A percentile compares a stretch with the other conserved stretches of the same genome.
Conservation (phyloP, 2,329 filamentous ascomycete species). For the Seiridium cupressi region DNA sequence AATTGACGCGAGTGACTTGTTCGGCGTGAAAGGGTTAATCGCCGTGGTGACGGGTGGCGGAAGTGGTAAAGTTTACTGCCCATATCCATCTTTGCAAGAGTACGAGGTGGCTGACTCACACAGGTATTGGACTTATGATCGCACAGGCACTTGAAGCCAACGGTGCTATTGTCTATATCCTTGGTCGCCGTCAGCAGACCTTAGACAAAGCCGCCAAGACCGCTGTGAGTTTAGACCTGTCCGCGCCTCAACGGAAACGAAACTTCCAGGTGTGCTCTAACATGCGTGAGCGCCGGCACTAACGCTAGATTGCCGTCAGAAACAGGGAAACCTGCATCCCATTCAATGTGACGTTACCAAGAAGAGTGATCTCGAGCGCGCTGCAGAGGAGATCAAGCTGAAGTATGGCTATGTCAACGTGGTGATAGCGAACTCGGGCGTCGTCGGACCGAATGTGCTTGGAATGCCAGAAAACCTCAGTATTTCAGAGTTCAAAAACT, state of each 20-base stretch:
- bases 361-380: slow-evolving; percentile 57
- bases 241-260: background rate
- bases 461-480: slow-evolving; percentile 51
- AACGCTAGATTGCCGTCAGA: slow-evolving; percentile 12
- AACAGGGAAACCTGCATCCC: slow-evolving; percentile 61
- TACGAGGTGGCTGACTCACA: slow-evolving; percentile 10
- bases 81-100: background rate
- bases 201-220: slow-evolving; percentile 40
- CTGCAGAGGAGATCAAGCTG: slow-evolving; percentile 52
- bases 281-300: background rate
- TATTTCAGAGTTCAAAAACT: slow-evolving; percentile 48
- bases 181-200: slow-evolving; percentile 33
- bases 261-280: background rate
- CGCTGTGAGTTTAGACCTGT: slow-evolving; percentile 18
- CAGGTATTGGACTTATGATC: slow-evolving; percentile 65
- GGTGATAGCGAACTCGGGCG: slow-evolving; percentile 61
- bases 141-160: slow-evolving; percentile 38
- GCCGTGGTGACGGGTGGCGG: background rate
- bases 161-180: slow-evolving; percentile 42
- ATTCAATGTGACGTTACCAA: slow-evolving; percentile 61
- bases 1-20: background rate
- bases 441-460: slow-evolving; percentile 53
- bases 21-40: background rate
- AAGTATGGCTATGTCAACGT: slow-evolving; percentile 62
- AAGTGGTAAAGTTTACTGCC: background rate